Percentiles rank a stretch among this genome's conserved stretches.
These are phyloP conservation scores for Vigna angularis DNA, from an alignment of 306 rosid species.

Conservation along the genomic window DNA sequence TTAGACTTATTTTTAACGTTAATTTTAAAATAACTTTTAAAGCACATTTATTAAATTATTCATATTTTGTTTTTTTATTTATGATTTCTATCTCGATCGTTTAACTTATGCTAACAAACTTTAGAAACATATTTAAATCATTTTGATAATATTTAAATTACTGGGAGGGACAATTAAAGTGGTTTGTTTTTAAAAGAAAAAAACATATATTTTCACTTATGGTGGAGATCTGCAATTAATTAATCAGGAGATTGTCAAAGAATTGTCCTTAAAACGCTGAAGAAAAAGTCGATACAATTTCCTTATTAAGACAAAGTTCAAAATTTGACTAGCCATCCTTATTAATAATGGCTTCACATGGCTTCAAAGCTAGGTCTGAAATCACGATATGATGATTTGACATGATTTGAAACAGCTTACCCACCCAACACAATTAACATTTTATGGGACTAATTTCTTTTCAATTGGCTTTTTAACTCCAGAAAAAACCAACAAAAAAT, in stretches of 20 bases:
- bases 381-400: constrained; percentile 12
- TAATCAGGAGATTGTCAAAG: neutral
- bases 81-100: too few species aligned
- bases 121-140: neutral
- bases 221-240: neutral
- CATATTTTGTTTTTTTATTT: too few species aligned
- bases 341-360: constrained; percentile 34
- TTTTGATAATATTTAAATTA: neutral
- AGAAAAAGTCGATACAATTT: neutral
- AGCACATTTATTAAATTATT: too few species aligned
- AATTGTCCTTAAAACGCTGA: neutral
- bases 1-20: too few species aligned
- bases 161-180: neutral
- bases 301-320: neutral
- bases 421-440: constrained; percentile 22
- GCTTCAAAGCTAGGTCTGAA: constrained; percentile 40
- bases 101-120: too few species aligned
- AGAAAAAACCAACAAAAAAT: neutral
- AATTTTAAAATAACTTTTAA: too few species aligned
- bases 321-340: neutral
- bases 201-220: neutral
- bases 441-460: neutral
- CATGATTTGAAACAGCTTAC: constrained; percentile 28
- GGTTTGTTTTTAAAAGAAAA: too few species aligned
- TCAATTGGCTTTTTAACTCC: neutral